These are phyloP conservation scores for Camellia sinensis DNA, from an alignment of 148 eudicot genomes.

Conservation along the genomic window DNA sequence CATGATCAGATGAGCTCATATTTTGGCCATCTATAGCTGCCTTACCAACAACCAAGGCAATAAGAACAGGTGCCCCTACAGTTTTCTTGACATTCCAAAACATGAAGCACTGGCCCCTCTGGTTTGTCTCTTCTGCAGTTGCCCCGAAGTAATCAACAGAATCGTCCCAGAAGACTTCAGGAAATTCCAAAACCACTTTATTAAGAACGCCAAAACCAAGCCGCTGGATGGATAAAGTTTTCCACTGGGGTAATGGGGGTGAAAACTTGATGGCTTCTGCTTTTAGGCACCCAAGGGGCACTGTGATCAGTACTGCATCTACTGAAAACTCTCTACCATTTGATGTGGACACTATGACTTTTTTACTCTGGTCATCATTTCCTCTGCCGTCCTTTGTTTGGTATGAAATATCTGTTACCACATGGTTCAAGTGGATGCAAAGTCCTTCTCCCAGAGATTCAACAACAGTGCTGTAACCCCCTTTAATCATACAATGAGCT, in stretches of 20 bases:
- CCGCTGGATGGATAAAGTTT: slow-evolving; percentile 74
- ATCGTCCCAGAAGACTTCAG: slow-evolving; percentile 95
- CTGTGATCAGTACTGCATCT: slow-evolving; percentile 86
- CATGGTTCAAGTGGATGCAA: slow-evolving; percentile 68
- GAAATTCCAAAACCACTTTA: slow-evolving; percentile 87
- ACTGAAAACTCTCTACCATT: slow-evolving; percentile 66
- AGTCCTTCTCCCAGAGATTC: slow-evolving; percentile 83
- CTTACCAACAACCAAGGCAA: slow-evolving; percentile 96
- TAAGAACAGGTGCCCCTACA: slow-evolving; percentile 91
- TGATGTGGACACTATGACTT: slow-evolving; percentile 71
- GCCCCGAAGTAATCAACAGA: slow-evolving; percentile 98
- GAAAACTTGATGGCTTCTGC: slow-evolving; percentile 71
- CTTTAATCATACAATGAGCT: slow-evolving; percentile 99
- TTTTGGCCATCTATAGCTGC: slow-evolving; percentile 86
- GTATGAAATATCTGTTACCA: slow-evolving; percentile 69
- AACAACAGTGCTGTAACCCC: slow-evolving; percentile 89
- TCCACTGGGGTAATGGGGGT: slow-evolving; percentile 93
- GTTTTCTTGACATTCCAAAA: slow-evolving; percentile 98
- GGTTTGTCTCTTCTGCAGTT: slow-evolving; percentile 75
- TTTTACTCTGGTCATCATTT: slow-evolving; percentile 32
- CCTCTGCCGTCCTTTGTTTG: slow-evolving; percentile 20
- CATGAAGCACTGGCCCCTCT: slow-evolving; percentile 93
- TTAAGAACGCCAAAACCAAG: slow-evolving; percentile 97
- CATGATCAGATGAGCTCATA: slow-evolving; percentile 63
- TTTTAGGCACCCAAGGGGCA: slow-evolving; percentile 95